Evolutionary conservation across 257 asterid genomes (phyloP).

Genomic region (Solanum boliviense): DNA sequence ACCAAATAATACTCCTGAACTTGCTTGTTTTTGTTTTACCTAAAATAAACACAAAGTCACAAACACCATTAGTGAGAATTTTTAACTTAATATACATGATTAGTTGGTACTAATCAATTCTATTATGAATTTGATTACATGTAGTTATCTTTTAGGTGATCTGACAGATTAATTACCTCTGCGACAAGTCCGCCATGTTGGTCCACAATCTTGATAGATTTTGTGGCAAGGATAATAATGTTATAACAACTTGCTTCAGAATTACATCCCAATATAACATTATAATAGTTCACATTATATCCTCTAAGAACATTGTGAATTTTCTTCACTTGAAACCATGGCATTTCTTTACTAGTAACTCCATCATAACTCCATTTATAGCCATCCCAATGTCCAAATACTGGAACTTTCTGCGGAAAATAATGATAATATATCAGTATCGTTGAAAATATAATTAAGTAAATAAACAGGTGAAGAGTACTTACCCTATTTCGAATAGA

Average conservation of each 20-base stretch:
- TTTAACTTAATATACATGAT: too few species aligned
- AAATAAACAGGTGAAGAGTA: neutral
- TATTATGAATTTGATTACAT: too few species aligned
- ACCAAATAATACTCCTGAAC: constrained; percentile 37
- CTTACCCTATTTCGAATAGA: constrained; percentile 44
- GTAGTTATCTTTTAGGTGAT: neutral
- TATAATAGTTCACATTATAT: neutral
- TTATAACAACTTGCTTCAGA: constrained; percentile 3
- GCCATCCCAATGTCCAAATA: constrained; percentile 31
- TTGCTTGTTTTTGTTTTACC: constrained; percentile 41
- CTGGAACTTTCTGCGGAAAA: constrained; percentile 10
- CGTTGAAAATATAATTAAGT: neutral
- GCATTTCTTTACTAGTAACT: constrained; percentile 8
- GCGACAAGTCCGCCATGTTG: constrained; percentile 21
- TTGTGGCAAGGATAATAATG: constrained; percentile 15
- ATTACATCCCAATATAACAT: constrained; percentile 13
- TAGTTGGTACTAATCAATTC: too few species aligned
- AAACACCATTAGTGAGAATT: neutral
- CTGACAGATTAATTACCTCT: constrained; percentile 7
- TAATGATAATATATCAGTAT: neutral
- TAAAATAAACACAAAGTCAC: neutral
- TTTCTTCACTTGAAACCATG: constrained; percentile 28
- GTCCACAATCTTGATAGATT: constrained; percentile 21
- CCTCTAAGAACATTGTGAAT: constrained; percentile 6
- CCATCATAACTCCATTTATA: constrained; percentile 8